Evolutionary conservation across 1,139 yeast genomes (phyloP).

Genomic region (Blastobotrys proliferans): DNA sequence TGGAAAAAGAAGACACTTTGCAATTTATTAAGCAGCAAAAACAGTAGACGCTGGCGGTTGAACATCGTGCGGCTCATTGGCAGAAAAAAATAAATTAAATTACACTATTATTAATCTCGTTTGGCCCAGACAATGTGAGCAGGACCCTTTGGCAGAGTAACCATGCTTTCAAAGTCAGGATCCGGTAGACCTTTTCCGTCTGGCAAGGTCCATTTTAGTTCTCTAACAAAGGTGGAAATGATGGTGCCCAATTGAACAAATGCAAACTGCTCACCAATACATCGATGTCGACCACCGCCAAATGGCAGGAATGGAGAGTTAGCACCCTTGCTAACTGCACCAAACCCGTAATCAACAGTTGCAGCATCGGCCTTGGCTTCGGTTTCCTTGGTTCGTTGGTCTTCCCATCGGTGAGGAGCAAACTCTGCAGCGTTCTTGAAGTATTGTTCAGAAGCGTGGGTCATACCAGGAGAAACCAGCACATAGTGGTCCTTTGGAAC

Average conservation of each 20-base stretch:
- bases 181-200: constrained; percentile 58
- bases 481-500: constrained; percentile 90
- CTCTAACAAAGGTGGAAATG: constrained; percentile 69
- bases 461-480: constrained; percentile 89
- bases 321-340: constrained; percentile 94
- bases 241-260: constrained; percentile 88
- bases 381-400: constrained; percentile 41
- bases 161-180: constrained; percentile 90
- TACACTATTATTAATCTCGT: constrained; percentile 19
- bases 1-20: too few relatives aligned
- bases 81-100: not conserved
- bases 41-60: too few relatives aligned
- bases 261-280: constrained; percentile 99
- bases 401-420: constrained; percentile 89
- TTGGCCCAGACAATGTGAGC: constrained; percentile 69
- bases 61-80: too few relatives aligned
- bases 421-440: constrained; percentile 67
- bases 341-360: constrained; percentile 89
- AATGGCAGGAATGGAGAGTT: constrained; percentile 93
- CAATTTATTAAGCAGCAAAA: too few relatives aligned
- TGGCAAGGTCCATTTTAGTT: constrained; percentile 70
- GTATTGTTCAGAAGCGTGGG: constrained; percentile 69
- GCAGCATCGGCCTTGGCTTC: constrained; percentile 40
- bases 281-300: constrained; percentile 99
- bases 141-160: constrained; percentile 80